Evolutionary conservation across 768 basidiomycete genomes (phyloP), one percentile per base, ranked within the genome.

Genomic region (Trametes cubensis): DNA sequence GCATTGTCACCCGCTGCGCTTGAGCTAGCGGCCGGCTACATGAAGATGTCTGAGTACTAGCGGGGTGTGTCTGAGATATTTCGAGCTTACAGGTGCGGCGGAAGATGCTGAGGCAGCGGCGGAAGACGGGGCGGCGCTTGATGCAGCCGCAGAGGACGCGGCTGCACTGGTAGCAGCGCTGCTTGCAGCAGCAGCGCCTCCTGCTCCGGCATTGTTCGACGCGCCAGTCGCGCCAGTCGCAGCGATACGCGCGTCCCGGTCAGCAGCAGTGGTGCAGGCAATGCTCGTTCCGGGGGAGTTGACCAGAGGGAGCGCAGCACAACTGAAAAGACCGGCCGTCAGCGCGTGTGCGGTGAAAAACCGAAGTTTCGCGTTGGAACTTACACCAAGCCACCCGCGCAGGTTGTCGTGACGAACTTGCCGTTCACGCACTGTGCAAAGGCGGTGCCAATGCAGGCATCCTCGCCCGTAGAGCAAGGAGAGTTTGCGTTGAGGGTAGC

Each of bases 371-470:
- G 26, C 21, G 14, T 34, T 20, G 15, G 18, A 51, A 61, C 70
- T 50, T 48, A 73, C 67, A 66, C 38, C 15, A 65, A 50, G 13
- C 67, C 70, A 15, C 63, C 46, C 2, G 50, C 68, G 62, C 76
- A 76, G 5, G 64, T 42, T 21, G 60, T 66, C 30, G 69, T 53
- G 49, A 75, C 70, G 53, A 76, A 79, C 53, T 69, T 65, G 55
- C 83, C 83, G 30, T 70, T 73, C 17, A 82, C 83, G 67, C 87
- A 88, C 62, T 83, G 84, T 0, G 85, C 85, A 60, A 87, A 82
- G 38, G 78, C 63, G 40, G 72, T 69, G 62, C 75, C 71, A 11
- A 85, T 71, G 66, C 86, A 88, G 8, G 84, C 83, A 41, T 79
- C 67, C 50, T 80, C 72, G 17, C 79, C 72, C 7, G 59, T 67